A percentile compares a stretch with the other conserved stretches of the same genome.
phyloP scores from a whole-genome alignment of 306 rosid species.

The Canavalia ensiformis region DNA sequence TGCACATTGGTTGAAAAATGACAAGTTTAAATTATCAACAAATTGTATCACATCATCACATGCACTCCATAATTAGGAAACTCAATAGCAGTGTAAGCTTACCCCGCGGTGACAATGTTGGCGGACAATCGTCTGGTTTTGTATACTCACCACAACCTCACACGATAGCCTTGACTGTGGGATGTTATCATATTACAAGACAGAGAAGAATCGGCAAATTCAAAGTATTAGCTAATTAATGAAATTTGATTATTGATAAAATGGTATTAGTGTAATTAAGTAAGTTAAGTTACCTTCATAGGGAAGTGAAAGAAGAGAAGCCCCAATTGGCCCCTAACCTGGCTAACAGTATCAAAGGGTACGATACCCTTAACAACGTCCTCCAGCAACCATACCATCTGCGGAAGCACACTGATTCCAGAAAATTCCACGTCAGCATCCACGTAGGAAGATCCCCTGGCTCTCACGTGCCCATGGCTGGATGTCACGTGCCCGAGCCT shows the following conservation, averaged over 20 bases:
- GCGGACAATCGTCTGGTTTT: conserved; percentile 66
- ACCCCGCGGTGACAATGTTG: conserved; percentile 59
- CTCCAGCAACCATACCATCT: conserved; percentile 68
- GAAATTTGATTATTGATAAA: no score
- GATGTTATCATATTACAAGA: conserved; percentile 16
- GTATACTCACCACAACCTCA: conserved; percentile 60
- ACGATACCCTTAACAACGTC: conserved; percentile 73
- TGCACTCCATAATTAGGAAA: no score
- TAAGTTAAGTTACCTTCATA: conserved; percentile 54
- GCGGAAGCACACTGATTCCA: conserved; percentile 67
- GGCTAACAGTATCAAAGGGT: conserved; percentile 67
- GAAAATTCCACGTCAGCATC: conserved; percentile 71
- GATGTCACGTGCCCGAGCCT: conserved; percentile 70
- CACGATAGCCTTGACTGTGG: conserved; percentile 72
- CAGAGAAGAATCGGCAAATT: not conserved
- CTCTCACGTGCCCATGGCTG: conserved; percentile 65
- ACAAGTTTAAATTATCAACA: not conserved
- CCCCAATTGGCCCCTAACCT: conserved; percentile 62
- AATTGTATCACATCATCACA: not conserved
- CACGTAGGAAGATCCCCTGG: conserved; percentile 73
- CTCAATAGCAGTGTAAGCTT: not conserved
- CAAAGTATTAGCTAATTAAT: not conserved
- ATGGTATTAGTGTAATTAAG: no score
- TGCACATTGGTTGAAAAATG: not conserved
- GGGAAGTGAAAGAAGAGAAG: conserved; percentile 64